Base-by-base conservation (phyloP, 1,284 basidiomycete species). In the Ceratobasidium sp. region DNA sequence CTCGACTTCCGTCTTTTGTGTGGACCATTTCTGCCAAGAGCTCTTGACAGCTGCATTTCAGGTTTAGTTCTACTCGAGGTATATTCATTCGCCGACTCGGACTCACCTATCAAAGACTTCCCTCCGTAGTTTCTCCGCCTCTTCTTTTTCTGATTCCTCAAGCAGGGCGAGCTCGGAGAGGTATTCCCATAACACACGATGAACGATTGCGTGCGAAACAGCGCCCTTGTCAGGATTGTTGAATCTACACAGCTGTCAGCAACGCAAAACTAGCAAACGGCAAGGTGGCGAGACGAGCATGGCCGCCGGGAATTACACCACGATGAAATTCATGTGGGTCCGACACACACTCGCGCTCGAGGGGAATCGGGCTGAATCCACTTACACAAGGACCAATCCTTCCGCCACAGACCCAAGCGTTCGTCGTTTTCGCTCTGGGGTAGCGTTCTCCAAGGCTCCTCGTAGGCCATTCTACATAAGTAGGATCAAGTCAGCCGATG, bases 171-270 rank as follows among this genome's bases (percentile, higher is more conserved):
- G 74, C 15, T 84, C 86, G n/a, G 78, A 76, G 0, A 93, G 77
- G 73, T 91, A 91, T 75, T 93, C 91, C 90, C 86, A 91, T 6
- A 91, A 76, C 0, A 88, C 90, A 34, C 91, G 86, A 76, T 96
- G 93, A 20, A 95, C 91, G 47, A 95, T 87, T 0, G 90, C 87
- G 77, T 94, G 92, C 0, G 90, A 88, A 12, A 94, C 82, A 1
- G 92, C 88, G 12, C 91, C 91, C 77, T 96, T 95, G 75, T 95
- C 93, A 0, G 93, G 85, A 72, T 94, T 92, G 77, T 95, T 92
- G 78, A 94, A 93, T 67, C 92, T 94, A 71, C 0, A 38, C 13
- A 20, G 43, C 27, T 13, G 31, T 56, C 35, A 53, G 17, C 38
- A 62, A 20, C 7, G 7, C 8, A 12, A 22, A 20, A 6, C 20